These are phyloP conservation scores for Parathielavia hyrcaniae DNA, from an alignment of 495 filamentous ascomycete genomes.

Conservation along the genomic window DNA sequence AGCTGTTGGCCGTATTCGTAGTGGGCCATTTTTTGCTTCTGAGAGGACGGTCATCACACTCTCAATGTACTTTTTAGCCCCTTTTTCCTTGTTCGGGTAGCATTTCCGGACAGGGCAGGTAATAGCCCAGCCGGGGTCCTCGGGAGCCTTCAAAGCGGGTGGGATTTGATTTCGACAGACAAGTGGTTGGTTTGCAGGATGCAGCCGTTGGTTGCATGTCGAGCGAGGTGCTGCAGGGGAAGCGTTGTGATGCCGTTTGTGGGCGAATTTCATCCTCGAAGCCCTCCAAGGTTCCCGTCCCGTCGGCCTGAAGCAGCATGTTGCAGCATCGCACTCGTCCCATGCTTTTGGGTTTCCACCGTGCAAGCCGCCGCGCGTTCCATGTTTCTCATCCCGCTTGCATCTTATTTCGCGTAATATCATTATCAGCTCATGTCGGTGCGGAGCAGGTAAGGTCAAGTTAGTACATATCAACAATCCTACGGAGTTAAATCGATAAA, in stretches of 20 bases:
- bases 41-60: conserved; percentile 5
- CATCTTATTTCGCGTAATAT: neutral
- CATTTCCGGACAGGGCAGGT: conserved; percentile 11
- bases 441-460: too few species aligned
- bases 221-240: neutral
- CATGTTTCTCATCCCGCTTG: conserved; percentile 5
- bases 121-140: neutral
- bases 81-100: conserved; percentile 12
- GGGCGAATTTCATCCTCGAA: neutral
- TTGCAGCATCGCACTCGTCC: conserved; percentile 8
- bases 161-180: neutral
- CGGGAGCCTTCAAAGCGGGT: neutral
- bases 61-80: neutral
- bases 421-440: neutral
- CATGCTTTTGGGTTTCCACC: neutral
- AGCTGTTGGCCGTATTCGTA: neutral
- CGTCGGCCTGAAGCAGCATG: neutral
- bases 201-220: conserved; percentile 3
- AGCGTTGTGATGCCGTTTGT: neutral
- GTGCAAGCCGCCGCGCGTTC: conserved; percentile 1
- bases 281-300: neutral
- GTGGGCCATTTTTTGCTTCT: conserved; percentile 17
- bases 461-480: too few species aligned
- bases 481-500: neutral
- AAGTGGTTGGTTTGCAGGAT: conserved; percentile 5